phyloP scores from a whole-genome alignment of 768 basidiomycete species.

The Chalciporus pseudorubinellus region DNA sequence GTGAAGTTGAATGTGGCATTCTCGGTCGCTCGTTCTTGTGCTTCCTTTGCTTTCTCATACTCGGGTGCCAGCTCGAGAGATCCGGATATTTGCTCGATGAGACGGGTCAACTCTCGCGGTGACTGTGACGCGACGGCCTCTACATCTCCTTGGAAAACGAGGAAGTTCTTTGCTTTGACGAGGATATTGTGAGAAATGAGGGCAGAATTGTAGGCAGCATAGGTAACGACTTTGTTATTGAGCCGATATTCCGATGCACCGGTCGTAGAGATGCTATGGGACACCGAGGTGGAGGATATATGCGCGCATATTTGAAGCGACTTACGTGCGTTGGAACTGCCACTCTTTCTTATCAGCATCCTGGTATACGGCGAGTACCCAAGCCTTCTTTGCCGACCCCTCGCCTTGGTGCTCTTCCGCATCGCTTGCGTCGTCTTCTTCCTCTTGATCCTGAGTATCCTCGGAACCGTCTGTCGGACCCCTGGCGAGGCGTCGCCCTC shows the following conservation, averaged over 20 bases:
- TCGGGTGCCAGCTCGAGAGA: conserved; percentile 85
- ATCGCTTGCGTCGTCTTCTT: conserved; percentile 48
- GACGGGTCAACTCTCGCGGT: conserved; percentile 79
- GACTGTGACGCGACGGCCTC: conserved; percentile 97
- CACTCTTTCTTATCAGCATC: conserved; percentile 80
- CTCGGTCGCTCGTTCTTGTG: conserved; percentile 88
- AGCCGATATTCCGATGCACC: conserved; percentile 91
- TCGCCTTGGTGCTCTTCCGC: conserved; percentile 59
- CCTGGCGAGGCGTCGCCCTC: conserved; percentile 71
- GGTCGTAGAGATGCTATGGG: conserved; percentile 73
- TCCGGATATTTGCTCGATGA: conserved; percentile 95
- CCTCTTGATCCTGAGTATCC: conserved; percentile 42
- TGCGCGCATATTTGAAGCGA: conserved; percentile 15
- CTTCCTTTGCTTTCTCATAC: conserved; percentile 86
- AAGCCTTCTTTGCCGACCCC: conserved; percentile 87
- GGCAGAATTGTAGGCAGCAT: conserved; percentile 84
- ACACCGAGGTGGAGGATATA: background rate
- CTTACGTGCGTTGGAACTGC: conserved; percentile 90
- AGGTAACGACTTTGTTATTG: conserved; percentile 77
- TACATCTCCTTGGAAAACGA: conserved; percentile 99
- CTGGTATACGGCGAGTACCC: conserved; percentile 90
- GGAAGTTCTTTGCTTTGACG: conserved; percentile 98
- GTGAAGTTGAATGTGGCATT: conserved; percentile 94
- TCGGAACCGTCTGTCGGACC: conserved; percentile 43
- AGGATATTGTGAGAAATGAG: conserved; percentile 91